Evolutionary conservation across 2,329 filamentous ascomycete species (phyloP).

Genomic region (Diaporthe longicolla): DNA sequence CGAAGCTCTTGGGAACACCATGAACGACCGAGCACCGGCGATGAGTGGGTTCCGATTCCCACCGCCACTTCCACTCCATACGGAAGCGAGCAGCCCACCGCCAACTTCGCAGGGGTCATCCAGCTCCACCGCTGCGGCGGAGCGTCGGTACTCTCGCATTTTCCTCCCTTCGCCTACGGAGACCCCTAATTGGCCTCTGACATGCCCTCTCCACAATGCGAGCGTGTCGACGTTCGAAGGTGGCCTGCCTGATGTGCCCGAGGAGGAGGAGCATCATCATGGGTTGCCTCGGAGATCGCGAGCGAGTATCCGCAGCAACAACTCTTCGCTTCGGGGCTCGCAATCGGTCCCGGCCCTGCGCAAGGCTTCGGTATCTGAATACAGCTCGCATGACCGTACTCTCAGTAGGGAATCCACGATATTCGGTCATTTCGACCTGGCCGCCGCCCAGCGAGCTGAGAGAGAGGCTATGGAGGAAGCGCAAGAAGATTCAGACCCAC

Average conservation of each 20-base stretch:
- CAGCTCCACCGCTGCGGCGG: constrained; percentile 46
- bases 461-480: constrained; percentile 48
- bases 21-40: constrained; percentile 60
- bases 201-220: constrained; percentile 52
- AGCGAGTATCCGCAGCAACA: constrained; percentile 62
- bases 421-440: constrained; percentile 60
- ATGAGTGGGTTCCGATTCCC: constrained; percentile 62
- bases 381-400: constrained; percentile 49
- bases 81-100: constrained; percentile 46
- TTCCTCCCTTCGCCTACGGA: constrained; percentile 53
- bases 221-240: constrained; percentile 52
- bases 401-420: constrained; percentile 67
- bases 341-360: constrained; percentile 63
- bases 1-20: constrained; percentile 54
- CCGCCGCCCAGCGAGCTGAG: constrained; percentile 53
- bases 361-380: constrained; percentile 36
- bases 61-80: constrained; percentile 55
- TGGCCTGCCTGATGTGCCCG: constrained; percentile 71
- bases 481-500: constrained; percentile 47
- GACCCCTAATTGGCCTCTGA: constrained; percentile 61
- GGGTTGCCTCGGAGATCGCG: constrained; percentile 56
- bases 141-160: constrained; percentile 55
- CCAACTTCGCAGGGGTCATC: constrained; percentile 49
- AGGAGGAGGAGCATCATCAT: constrained; percentile 70
- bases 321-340: constrained; percentile 67